Evolutionary conservation across 306 rosid genomes (phyloP).

Genomic region (Adenanthera pavonina): DNA sequence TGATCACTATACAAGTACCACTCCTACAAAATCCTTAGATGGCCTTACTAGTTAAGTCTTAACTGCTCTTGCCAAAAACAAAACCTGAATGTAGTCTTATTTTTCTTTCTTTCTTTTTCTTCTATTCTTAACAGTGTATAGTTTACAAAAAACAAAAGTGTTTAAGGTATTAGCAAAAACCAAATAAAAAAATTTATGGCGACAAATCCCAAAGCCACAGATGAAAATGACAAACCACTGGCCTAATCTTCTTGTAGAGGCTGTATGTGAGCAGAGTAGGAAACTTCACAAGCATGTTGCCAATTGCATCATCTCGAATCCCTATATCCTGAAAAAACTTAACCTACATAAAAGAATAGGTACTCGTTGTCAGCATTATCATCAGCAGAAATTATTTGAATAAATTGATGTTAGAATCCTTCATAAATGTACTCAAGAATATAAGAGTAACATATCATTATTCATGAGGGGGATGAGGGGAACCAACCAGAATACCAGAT

Average conservation of each 20-base stretch:
- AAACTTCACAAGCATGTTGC: conserved; percentile 94
- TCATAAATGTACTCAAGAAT: conserved; percentile 21
- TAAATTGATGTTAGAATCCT: conserved; percentile 4
- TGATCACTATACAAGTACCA: conserved; percentile 11
- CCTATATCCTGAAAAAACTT: conserved; percentile 80
- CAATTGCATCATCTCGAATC: conserved; percentile 75
- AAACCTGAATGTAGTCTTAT: background rate
- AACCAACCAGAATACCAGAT: conserved; percentile 15
- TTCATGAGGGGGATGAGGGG: conserved; percentile 14
- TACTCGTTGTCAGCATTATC: conserved; percentile 31
- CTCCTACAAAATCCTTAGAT: background rate
- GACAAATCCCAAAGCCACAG: conserved; percentile 15
- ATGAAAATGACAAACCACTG: conserved; percentile 73
- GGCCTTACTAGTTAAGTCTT: conserved; percentile 1
- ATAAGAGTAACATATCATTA: conserved; percentile 23
- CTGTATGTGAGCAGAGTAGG: conserved; percentile 87
- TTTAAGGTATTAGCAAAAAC: background rate
- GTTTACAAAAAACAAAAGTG: too few species aligned
- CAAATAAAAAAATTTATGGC: background rate
- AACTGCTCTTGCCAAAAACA: background rate
- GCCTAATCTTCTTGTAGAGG: conserved; percentile 86
- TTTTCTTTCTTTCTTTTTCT: background rate
- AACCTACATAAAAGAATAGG: conserved; percentile 59
- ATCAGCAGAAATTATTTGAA: conserved; percentile 10
- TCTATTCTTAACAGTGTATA: background rate